Evolutionary conservation across 371 early-diverging fungal species (phyloP), one percentile per base, ranked within the genome.

Genomic region (Neoconidiobolus thromboides): DNA sequence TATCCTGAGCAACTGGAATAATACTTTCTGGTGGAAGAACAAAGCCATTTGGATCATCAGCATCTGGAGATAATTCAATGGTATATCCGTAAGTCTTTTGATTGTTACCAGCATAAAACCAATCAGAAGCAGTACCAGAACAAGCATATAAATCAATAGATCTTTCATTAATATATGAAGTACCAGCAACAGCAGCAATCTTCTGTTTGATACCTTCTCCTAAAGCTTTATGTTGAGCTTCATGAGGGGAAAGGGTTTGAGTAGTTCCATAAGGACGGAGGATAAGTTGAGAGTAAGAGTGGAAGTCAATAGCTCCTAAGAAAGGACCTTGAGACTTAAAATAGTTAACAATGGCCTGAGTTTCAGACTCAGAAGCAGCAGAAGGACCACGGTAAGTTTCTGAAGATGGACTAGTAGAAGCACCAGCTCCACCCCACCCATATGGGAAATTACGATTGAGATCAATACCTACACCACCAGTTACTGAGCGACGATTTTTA

Each of bases 241-340:
- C 61, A 42, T 60, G 26, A 15, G 61, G 44, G 0, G 61, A 42
- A 43, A 36, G n/a, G 44, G 37, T 46, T 3, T 51, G 4, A 0
- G 48, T 52, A 63, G 65, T 70, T 0, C 72, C 75, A 15, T 43
- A 48, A 6, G 69, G 67, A 41, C 64, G 57, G 48, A 69, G 47
- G 38, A 69, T 53, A 14, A 64, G 58, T 56, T 65, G 71, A 10
- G 63, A 61, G 65, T 69, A 76, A 12, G 67, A 64, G 55, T 74
- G 76, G 48, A 71, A 67, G 62, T 76, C 77, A 58, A 76, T 71
- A 1, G 68, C 74, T 2, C 69, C 77, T 2, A 69, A 59, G 9
- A 71, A 60, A 36, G 65, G 50, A 15, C 62, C 64, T 48, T 68
- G 64, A 38, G 62, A 58, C 26, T 54, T 51, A 61, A 73, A 73